Conservation (phyloP, 352 stramenopile genomes). For the Globisporangium recalcitrans region DNA sequence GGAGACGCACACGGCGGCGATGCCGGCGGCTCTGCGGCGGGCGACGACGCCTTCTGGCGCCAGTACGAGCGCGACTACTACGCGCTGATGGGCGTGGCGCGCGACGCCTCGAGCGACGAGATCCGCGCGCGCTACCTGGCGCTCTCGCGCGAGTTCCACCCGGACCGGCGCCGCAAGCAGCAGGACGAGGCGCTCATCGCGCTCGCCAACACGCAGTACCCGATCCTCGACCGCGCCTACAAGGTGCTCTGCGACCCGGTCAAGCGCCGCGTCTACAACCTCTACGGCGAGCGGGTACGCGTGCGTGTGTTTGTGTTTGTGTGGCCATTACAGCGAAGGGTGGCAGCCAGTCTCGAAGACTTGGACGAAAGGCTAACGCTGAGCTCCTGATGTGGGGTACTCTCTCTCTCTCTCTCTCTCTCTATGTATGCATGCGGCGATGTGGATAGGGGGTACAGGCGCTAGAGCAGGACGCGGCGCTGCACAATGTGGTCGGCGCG, state of each 20-base stretch:
- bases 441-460: slow-evolving; percentile 40
- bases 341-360: too few relatives aligned
- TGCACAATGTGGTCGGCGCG: slow-evolving; percentile 31
- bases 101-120: slow-evolving; percentile 49
- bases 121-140: slow-evolving; percentile 64
- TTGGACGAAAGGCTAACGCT: neutral
- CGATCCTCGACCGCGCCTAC: slow-evolving; percentile 74
- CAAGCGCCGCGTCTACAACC: slow-evolving; percentile 65
- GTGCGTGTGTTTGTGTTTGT: neutral
- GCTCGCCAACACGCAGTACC: slow-evolving; percentile 73
- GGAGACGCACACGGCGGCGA: neutral
- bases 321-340: neutral
- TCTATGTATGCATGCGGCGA: neutral
- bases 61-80: slow-evolving; percentile 83
- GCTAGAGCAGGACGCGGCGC: slow-evolving; percentile 51
- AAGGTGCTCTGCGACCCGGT: slow-evolving; percentile 72
- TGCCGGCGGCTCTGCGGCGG: slow-evolving; percentile 1
- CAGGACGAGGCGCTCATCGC: slow-evolving; percentile 46
- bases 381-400: neutral
- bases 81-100: slow-evolving; percentile 61
- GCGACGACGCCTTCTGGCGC: slow-evolving; percentile 36
- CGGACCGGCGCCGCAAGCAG: slow-evolving; percentile 55
- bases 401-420: neutral
- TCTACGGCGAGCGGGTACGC: slow-evolving; percentile 67
- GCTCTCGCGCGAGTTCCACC: slow-evolving; percentile 82